Evolutionary conservation across 192 early-diverging fungal species (phyloP).

Genomic region (Backusella psychrophila): DNA sequence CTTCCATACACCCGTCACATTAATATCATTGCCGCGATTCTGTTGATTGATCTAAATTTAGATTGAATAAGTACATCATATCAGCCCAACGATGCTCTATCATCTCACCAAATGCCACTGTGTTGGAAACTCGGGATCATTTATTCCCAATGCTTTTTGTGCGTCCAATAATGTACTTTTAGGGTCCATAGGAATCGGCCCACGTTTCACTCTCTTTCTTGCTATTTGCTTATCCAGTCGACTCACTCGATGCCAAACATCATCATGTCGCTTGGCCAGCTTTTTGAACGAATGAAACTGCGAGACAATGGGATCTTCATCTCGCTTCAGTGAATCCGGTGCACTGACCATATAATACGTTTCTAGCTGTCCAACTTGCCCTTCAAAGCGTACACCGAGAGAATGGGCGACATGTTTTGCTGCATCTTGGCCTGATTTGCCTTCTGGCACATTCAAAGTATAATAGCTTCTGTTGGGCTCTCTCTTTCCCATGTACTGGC

Average conservation of each 20-base stretch:
- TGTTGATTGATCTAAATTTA: constrained; percentile 22
- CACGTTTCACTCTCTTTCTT: constrained; percentile 13
- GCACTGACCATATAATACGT: constrained; percentile 67
- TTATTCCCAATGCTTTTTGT: constrained; percentile 39
- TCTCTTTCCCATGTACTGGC: constrained; percentile 10
- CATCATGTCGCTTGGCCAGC: neutral
- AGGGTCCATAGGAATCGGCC: constrained; percentile 3
- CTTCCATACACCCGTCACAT: constrained; percentile 80
- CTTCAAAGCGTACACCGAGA: constrained; percentile 45
- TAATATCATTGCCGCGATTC: constrained; percentile 68
- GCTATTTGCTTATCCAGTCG: constrained; percentile 23
- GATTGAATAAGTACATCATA: neutral
- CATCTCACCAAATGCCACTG: constrained; percentile 80
- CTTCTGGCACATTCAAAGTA: neutral
- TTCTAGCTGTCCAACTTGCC: constrained; percentile 64
- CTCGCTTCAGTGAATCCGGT: constrained; percentile 32
- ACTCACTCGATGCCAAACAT: constrained; percentile 14
- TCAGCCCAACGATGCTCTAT: neutral
- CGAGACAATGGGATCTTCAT: constrained; percentile 8
- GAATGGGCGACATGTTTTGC: constrained; percentile 29
- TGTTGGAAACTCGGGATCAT: constrained; percentile 64
- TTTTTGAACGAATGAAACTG: constrained; percentile 5
- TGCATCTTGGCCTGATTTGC: neutral
- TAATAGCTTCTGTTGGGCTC: constrained; percentile 6
- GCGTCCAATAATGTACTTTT: neutral